Base-by-base conservation (phyloP, 2,329 filamentous ascomycete species). In the Fusarium sp. region DNA sequence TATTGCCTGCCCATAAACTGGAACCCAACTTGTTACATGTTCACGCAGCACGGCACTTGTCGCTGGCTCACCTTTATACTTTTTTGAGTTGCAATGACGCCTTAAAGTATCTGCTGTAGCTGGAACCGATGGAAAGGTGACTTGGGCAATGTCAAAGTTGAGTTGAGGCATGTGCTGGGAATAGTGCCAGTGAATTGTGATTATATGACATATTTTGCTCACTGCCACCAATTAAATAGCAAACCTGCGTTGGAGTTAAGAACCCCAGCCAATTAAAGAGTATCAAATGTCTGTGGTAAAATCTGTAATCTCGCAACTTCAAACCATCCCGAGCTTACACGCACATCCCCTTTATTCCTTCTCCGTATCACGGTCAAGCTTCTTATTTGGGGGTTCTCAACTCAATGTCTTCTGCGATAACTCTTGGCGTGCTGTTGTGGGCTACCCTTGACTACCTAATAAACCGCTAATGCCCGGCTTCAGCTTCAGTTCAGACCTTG, bases 151-250 rank as follows among this genome's bases (percentile, higher is more conserved):
- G 31, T 26, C 50, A 29, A 47, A 31, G 19, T 19, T 19, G 19
- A 25, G 50, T 53, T 28, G 40, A 64, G 40, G 51, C 66, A 69
- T 69, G 64, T 69, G 64, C 53, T 57, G 50, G 38, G 56, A 61
- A 68, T 65, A 63, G 56, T 46, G 42, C 36, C 41, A 47, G 39
- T 47, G 40, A 41, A 15, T 56, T 61, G 43, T 64, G 60, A 67
- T 67, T 66, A 68, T 68, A 65, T 69, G 66, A 69, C 66, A 69
- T 67, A 57, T 39, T 42, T 49, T 43, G 19, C 29, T 36, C 24
- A 10, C 34, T 41, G 9, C 35, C 31, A 15, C 66, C 66, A 69
- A 69, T 67, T 49, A 69, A 8, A 45, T 48, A 58, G 57, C 48
- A 43, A 26, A 38, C 22, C 35, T 35, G 38, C 58, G 58, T 60